Evolutionary conservation across 257 asterid species (phyloP).

Genomic region (Ehretia macrophylla): DNA sequence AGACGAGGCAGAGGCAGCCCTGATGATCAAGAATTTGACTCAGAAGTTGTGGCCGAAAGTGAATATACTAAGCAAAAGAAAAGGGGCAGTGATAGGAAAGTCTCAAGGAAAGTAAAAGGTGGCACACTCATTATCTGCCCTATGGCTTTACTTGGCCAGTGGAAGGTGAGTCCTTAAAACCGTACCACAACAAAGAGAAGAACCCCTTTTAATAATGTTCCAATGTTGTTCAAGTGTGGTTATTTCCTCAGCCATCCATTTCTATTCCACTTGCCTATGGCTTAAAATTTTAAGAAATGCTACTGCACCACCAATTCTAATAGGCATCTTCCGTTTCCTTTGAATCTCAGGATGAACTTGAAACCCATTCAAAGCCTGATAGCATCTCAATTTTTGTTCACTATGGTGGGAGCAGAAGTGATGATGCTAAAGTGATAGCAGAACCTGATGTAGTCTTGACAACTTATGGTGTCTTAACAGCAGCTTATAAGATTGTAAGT

Average conservation of each 20-base stretch:
- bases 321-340: not conserved
- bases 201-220: no score
- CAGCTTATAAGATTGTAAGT: conserved; percentile 65
- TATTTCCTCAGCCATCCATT: not conserved
- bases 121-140: conserved; percentile 88
- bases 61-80: conserved; percentile 24
- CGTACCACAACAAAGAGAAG: not conserved
- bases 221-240: no score
- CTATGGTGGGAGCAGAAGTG: conserved; percentile 67
- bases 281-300: not conserved
- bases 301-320: not conserved
- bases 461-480: conserved; percentile 65
- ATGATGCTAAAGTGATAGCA: conserved; percentile 54
- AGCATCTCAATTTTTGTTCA: conserved; percentile 62
- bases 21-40: conserved; percentile 26
- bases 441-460: conserved; percentile 76
- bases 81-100: conserved; percentile 13
- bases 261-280: not conserved
- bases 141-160: conserved; percentile 87
- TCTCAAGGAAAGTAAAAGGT: conserved; percentile 46
- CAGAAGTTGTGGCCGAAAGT: conserved; percentile 12
- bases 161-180: conserved; percentile 54
- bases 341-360: conserved; percentile 59
- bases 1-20: conserved; percentile 51
- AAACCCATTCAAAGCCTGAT: conserved; percentile 55